These are phyloP conservation scores for Ogataea pignaliae DNA, from an alignment of 805 yeast species.

Conservation along the genomic window DNA sequence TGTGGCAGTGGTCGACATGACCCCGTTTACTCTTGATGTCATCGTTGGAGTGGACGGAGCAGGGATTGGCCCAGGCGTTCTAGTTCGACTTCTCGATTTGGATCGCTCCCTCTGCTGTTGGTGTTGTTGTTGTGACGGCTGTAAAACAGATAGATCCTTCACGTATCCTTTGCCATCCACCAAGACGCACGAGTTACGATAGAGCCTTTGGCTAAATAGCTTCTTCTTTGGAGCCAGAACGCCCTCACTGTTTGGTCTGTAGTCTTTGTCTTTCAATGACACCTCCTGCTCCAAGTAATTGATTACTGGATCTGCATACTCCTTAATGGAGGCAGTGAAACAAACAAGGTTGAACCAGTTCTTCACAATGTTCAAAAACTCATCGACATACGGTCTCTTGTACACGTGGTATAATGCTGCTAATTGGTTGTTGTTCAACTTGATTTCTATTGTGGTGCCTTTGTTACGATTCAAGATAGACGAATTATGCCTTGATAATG, in stretches of 20 bases:
- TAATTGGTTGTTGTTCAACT: slow-evolving; percentile 52
- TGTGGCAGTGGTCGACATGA: background rate
- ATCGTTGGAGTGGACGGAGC: slow-evolving; percentile 5
- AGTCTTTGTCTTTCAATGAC: slow-evolving; percentile 25
- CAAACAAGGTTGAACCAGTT: slow-evolving; percentile 87
- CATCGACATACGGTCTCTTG: slow-evolving; percentile 88
- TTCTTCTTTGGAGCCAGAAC: slow-evolving; percentile 18
- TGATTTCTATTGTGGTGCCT: slow-evolving; percentile 81
- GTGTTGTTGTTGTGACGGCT: slow-evolving; percentile 4
- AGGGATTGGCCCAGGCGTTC: background rate
- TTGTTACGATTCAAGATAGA: slow-evolving; percentile 38
- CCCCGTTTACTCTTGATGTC: background rate
- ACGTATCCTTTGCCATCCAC: slow-evolving; percentile 82
- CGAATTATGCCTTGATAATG: slow-evolving; percentile 63
- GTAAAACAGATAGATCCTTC: slow-evolving; percentile 52
- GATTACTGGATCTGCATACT: slow-evolving; percentile 95
- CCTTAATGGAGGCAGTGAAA: slow-evolving; percentile 91
- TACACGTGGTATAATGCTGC: slow-evolving; percentile 86
- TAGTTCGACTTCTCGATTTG: slow-evolving; percentile 20
- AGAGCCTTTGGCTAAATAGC: slow-evolving; percentile 56
- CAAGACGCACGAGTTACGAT: slow-evolving; percentile 75
- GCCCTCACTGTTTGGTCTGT: background rate
- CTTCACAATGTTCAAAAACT: slow-evolving; percentile 70
- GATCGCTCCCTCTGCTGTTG: slow-evolving; percentile 21
- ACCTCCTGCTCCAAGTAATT: slow-evolving; percentile 78